Evolutionary conservation across 257 asterid species (phyloP), one percentile per base, ranked within the genome.

Genomic region (Mentha longifolia): DNA sequence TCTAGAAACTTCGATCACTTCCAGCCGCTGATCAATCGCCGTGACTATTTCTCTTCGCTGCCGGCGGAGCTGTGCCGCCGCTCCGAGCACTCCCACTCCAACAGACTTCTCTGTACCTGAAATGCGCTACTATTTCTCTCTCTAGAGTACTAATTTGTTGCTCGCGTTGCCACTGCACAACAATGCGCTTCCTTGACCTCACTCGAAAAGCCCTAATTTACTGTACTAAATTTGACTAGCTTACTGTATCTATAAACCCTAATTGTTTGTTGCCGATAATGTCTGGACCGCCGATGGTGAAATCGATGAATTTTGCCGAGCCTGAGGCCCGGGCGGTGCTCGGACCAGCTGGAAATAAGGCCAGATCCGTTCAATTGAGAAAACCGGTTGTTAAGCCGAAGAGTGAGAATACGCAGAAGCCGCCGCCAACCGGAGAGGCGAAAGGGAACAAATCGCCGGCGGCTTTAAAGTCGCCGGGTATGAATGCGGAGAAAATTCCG

Each of bases 291-390:
- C 91, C 88, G 76, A 77, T 85, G 85, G 90, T 74, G 78, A 84
- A 82, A 75, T 83, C 85, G 78, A 77, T 72, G 82, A 85, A 77
- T 79, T 74, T 78, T 45, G 69, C 82, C 52, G 89, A 85, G 59
- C 61, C 87, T 43, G 96, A 89, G 75, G 82, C 69, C 22, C 85
- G 98, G n/a, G 83, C 96, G 72, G 96, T 90, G 71, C 92, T 89
- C 31, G 98, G 89, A 50, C 96, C 97, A 37, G 89, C 96, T 2
- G 94, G 92, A 2, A 93, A 86, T 76, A 87, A 91, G 43, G 70
- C 90, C 74, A 86, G 95, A 84, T 85, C 96, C 73, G 76, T 78
- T 50, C 94, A 89, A 77, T 77, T 79, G 3, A 70, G 88, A 49
- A 87, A 85, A 81, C 93, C 93, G 54, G 63, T 45, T 35, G 58